Conservation (phyloP, 1,139 yeast species). For the Saccharomyces uvarum region DNA sequence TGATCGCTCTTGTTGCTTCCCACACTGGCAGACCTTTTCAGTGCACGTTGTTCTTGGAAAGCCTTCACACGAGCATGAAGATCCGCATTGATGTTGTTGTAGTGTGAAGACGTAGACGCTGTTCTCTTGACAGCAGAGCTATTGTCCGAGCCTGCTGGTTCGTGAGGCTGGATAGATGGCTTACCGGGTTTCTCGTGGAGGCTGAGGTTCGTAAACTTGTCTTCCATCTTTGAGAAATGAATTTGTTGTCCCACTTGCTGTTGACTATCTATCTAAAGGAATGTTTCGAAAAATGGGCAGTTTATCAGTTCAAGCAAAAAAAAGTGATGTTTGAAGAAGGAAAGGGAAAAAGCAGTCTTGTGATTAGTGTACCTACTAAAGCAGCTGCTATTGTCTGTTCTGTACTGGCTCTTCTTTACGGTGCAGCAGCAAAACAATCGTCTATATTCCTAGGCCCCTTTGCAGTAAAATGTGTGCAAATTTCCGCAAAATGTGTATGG, state of each 20-base stretch:
- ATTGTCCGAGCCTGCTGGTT: constrained; percentile 3
- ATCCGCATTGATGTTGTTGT: constrained; percentile 45
- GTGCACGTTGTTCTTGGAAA: constrained; percentile 58
- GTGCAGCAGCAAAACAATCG: not conserved
- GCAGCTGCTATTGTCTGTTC: not conserved
- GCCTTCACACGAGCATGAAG: constrained; percentile 71
- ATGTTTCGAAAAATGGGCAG: not conserved
- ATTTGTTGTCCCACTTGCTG: not conserved
- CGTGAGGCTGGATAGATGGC: constrained; percentile 1
- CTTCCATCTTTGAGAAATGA: constrained; percentile 4
- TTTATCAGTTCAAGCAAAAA: not conserved
- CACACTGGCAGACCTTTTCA: constrained; percentile 31
- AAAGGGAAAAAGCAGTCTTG: not conserved
- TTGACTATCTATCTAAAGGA: not conserved
- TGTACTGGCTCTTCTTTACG: not conserved
- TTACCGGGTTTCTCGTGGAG: constrained; percentile 1
- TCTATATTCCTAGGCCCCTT: not conserved
- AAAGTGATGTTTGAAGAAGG: not conserved
- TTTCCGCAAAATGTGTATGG: not conserved
- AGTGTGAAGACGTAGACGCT: constrained; percentile 25
- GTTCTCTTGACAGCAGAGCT: constrained; percentile 15
- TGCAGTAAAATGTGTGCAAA: not conserved
- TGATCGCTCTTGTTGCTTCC: constrained; percentile 18
- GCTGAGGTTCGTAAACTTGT: constrained; percentile 8
- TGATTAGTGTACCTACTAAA: not conserved